A percentile compares a stretch with the other conserved stretches of the same genome.
Conservation (phyloP, 805 yeast genomes). For the Pichia nakasei region DNA sequence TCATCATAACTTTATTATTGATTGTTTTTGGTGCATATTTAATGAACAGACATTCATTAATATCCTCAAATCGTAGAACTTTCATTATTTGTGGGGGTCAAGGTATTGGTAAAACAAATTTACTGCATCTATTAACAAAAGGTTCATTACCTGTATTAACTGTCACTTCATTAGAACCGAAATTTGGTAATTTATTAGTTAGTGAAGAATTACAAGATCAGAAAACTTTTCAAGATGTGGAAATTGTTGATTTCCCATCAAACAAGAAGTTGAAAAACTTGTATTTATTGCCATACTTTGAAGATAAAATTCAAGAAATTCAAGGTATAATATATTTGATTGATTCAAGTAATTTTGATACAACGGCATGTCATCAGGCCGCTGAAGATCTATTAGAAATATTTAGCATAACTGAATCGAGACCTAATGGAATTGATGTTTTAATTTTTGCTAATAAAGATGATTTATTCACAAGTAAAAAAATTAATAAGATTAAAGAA, state of each 20-base stretch:
- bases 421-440: conserved; percentile 63
- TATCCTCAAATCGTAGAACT: conserved; percentile 9
- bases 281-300: conserved; percentile 39
- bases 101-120: conserved; percentile 18
- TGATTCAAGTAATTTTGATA: conserved; percentile 59
- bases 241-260: conserved; percentile 82
- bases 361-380: conserved; percentile 38
- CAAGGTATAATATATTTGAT: conserved; percentile 68
- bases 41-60: conserved; percentile 8
- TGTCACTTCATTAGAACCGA: conserved; percentile 47
- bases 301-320: conserved; percentile 33
- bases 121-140: conserved; percentile 15
- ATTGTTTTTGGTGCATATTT: conserved; percentile 9
- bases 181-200: conserved; percentile 29
- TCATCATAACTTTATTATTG: conserved; percentile 8
- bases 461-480: conserved; percentile 78
- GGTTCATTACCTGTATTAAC: conserved; percentile 23
- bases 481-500: conserved; percentile 49
- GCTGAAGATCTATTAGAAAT: conserved; percentile 54
- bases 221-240: conserved; percentile 28
- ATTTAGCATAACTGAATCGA: conserved; percentile 50
- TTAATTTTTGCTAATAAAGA: conserved; percentile 77
- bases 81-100: conserved; percentile 18
- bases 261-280: conserved; percentile 62
- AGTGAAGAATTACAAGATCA: conserved; percentile 22